Conservation (phyloP, 106 monocot genomes). For the Narthecium ossifragum region DNA sequence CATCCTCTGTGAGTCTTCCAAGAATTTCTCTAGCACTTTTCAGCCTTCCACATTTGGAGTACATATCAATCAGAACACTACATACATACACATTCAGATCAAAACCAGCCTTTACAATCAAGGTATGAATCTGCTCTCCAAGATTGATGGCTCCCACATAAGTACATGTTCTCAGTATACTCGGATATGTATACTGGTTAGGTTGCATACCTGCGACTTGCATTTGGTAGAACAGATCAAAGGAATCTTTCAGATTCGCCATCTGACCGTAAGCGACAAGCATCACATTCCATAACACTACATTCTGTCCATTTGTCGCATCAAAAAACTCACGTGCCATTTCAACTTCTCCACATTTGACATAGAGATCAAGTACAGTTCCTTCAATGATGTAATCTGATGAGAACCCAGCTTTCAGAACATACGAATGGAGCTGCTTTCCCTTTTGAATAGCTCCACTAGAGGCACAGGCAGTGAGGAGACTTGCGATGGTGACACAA, state of each 20-base stretch:
- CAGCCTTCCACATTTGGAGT: conserved; percentile 68
- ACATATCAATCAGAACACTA: conserved; percentile 82
- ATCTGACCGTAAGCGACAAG: conserved; percentile 75
- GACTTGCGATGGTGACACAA: conserved; percentile 59
- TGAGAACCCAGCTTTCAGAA: conserved; percentile 58
- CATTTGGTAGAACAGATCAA: conserved; percentile 59
- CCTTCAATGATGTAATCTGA: conserved; percentile 80
- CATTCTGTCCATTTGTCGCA: conserved; percentile 37
- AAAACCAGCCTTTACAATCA: conserved; percentile 56
- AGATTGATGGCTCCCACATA: conserved; percentile 33
- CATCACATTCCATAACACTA: conserved; percentile 90
- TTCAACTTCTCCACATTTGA: conserved; percentile 62
- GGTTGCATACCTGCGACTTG: conserved; percentile 37
- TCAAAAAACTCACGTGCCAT: conserved; percentile 44
- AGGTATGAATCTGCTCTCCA: conserved; percentile 67
- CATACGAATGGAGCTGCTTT: conserved; percentile 55
- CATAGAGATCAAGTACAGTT: conserved; percentile 80
- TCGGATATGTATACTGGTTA: conserved; percentile 81
- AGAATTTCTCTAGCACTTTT: conserved; percentile 47
- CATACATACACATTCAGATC: conserved; percentile 55
- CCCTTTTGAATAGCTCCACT: conserved; percentile 51
- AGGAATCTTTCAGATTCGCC: conserved; percentile 46
- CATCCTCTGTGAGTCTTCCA: conserved; percentile 36
- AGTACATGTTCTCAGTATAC: conserved; percentile 77
- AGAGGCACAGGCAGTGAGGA: conserved; percentile 55